phyloP scores from a whole-genome alignment of 2,329 filamentous ascomycete genomes.

The Passalora sequoiae region DNA sequence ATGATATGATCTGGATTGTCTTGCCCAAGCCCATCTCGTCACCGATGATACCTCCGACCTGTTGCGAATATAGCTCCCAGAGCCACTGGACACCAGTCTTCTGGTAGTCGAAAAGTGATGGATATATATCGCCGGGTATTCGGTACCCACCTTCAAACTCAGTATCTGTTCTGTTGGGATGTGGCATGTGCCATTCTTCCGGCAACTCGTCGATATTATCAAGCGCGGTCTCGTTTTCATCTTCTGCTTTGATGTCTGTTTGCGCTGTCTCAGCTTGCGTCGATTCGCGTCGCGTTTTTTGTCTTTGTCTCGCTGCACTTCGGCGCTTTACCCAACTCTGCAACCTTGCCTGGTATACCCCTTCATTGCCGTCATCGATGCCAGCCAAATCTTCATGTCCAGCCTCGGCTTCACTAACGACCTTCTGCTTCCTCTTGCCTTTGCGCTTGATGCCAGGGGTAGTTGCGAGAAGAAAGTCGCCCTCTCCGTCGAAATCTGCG shows the following conservation, averaged over 20 bases:
- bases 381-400: conserved; percentile 53
- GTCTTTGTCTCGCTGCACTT: conserved; percentile 52
- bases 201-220: conserved; percentile 32
- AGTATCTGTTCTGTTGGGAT: conserved; percentile 74
- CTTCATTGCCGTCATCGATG: conserved; percentile 85
- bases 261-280: conserved; percentile 10
- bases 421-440: conserved; percentile 25
- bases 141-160: conserved; percentile 68
- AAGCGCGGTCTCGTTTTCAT: conserved; percentile 33
- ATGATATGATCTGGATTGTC: conserved; percentile 75
- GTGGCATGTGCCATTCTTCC: conserved; percentile 77
- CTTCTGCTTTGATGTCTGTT: conserved; percentile 16
- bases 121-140: conserved; percentile 87
- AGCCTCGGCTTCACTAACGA: conserved; percentile 24
- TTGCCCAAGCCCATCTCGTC: conserved; percentile 99
- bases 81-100: conserved; percentile 97
- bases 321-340: conserved; percentile 67
- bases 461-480: conserved; percentile 33
- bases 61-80: conserved; percentile 81
- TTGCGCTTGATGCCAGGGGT: conserved; percentile 39
- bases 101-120: conserved; percentile 91
- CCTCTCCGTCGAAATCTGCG: conserved; percentile 37
- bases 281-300: conserved; percentile 16
- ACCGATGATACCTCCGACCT: conserved; percentile 88
- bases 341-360: conserved; percentile 69